A percentile compares a stretch with the other conserved stretches of the same genome.
These are phyloP conservation scores for Syzygium grande DNA, from an alignment of 345 rosid genomes.

Conservation along the genomic window DNA sequence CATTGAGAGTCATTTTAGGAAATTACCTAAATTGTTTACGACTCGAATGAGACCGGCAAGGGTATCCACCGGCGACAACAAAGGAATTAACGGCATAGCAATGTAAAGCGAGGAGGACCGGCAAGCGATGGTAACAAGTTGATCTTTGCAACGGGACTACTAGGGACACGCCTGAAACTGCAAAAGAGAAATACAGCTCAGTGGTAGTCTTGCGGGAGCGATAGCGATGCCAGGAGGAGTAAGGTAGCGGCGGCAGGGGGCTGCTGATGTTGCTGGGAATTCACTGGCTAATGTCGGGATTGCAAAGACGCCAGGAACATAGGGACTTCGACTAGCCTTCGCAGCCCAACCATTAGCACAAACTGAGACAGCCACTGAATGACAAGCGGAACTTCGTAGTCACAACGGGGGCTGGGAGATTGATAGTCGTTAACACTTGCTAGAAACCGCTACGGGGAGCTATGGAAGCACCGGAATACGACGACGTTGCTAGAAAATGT, in stretches of 20 bases:
- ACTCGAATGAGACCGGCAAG: not conserved
- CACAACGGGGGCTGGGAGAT: not conserved
- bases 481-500: not conserved
- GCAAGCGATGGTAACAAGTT: not conserved
- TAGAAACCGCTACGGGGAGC: not conserved
- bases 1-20: not conserved
- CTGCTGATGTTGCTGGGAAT: not conserved
- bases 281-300: not conserved
- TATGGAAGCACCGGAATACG: not conserved
- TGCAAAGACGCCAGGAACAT: not conserved
- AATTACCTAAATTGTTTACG: not conserved
- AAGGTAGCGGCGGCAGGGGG: not conserved
- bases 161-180: not conserved
- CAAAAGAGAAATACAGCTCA: not conserved
- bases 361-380: not conserved
- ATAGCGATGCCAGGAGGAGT: not conserved
- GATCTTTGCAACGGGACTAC: not conserved
- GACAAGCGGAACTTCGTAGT: not conserved
- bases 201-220: not conserved
- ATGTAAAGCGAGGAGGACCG: not conserved
- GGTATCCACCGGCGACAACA: not conserved
- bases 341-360: not conserved
- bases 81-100: not conserved
- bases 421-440: not conserved
- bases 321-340: not conserved